These are phyloP conservation scores for Viola pubescens DNA, from an alignment of 441 rosid genomes.

Conservation along the genomic window DNA sequence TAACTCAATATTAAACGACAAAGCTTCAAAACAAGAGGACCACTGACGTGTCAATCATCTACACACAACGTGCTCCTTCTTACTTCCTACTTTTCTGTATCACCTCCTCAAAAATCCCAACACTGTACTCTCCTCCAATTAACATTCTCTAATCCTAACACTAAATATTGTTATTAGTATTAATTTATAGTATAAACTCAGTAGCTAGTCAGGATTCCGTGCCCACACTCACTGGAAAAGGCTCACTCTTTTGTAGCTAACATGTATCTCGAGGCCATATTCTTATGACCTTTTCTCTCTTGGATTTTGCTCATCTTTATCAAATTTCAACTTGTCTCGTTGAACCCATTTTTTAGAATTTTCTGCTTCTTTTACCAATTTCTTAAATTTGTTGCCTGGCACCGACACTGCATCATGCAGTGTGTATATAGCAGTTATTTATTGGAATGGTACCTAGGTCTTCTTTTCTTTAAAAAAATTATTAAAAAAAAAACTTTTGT, in stretches of 20 bases:
- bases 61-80: conserved; percentile 32
- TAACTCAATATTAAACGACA: conserved; percentile 36
- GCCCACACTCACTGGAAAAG: too few relatives aligned
- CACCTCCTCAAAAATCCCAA: conserved; percentile 17
- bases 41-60: conserved; percentile 15
- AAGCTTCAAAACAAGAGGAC: conserved; percentile 13
- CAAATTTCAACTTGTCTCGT: conserved; percentile 36
- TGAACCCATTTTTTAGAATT: conserved; percentile 15
- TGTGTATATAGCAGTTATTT: conserved; percentile 1
- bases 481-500: too few relatives aligned
- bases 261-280: conserved; percentile 25
- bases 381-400: conserved; percentile 7
- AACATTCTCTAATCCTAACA: too few relatives aligned
- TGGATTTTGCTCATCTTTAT: conserved; percentile 19
- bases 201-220: conserved; percentile 30
- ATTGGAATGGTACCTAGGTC: background rate
- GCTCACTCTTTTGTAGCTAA: conserved; percentile 1
- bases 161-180: too few relatives aligned
- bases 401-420: conserved; percentile 29
- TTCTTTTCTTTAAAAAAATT: background rate
- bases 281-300: conserved; percentile 6
- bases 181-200: too few relatives aligned
- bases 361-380: conserved; percentile 4
- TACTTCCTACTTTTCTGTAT: conserved; percentile 22
- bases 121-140: conserved; percentile 11